Evolutionary conservation across 208 protist species (phyloP).

Genomic region (Herpetomonas muscarum): DNA sequence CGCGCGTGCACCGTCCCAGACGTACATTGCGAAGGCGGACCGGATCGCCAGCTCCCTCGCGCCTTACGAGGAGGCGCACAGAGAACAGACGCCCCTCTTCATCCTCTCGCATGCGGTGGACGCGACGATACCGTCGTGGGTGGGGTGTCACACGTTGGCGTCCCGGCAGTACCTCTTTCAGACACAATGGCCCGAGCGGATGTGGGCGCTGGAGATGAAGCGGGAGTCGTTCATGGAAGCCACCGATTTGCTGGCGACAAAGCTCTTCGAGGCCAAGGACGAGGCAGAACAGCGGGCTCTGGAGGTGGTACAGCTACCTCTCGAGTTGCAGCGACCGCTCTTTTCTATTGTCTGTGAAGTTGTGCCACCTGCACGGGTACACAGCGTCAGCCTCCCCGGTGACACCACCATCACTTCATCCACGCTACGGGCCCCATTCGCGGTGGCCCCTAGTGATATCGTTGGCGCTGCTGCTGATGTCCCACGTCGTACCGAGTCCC

Average conservation of each 20-base stretch:
- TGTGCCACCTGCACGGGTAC: neutral
- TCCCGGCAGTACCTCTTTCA: constrained; percentile 37
- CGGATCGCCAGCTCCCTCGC: constrained; percentile 7
- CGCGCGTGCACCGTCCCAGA: constrained; percentile 4
- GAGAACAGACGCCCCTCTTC: neutral
- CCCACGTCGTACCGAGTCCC: no score
- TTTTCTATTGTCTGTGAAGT: neutral
- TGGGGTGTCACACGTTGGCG: constrained; percentile 11
- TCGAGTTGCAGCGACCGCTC: constrained; percentile 2
- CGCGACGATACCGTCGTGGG: constrained; percentile 27
- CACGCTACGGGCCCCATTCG: no score
- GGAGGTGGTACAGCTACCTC: neutral
- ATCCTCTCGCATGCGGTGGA: constrained; percentile 4
- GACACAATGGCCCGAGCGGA: constrained; percentile 30
- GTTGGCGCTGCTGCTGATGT: no score
- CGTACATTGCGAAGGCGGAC: constrained; percentile 19
- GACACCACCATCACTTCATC: neutral
- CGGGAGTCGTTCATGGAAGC: constrained; percentile 12
- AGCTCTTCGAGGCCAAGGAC: neutral
- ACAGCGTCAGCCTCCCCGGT: neutral
- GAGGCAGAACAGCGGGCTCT: neutral
- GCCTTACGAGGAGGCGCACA: neutral
- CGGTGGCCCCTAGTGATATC: no score
- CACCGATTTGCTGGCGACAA: neutral
- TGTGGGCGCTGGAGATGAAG: constrained; percentile 53